Conservation (phyloP, 140 eudicot species). For the Erigeron philadelphicus region DNA sequence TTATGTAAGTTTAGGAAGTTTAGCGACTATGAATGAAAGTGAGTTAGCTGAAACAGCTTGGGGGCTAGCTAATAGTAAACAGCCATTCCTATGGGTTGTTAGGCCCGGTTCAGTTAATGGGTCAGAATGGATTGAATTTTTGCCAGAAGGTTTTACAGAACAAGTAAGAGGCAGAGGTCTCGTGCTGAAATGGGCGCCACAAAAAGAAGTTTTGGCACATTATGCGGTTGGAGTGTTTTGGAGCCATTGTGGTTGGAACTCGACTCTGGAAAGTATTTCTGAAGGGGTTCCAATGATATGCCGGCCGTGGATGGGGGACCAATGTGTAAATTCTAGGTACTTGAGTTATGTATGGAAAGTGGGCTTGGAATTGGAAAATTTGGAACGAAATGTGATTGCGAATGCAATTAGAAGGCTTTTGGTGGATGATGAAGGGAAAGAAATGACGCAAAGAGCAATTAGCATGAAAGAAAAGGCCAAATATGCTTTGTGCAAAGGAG, state of each 20-base stretch:
- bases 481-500: slow-evolving; percentile 29
- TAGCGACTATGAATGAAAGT: slow-evolving; percentile 31
- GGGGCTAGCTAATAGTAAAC: slow-evolving; percentile 45
- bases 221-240: slow-evolving; percentile 49
- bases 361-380: slow-evolving; percentile 39
- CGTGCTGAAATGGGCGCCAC: slow-evolving; percentile 58
- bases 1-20: slow-evolving; percentile 50
- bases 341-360: slow-evolving; percentile 39
- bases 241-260: slow-evolving; percentile 68
- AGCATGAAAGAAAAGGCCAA: slow-evolving; percentile 34
- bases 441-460: slow-evolving; percentile 36
- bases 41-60: slow-evolving; percentile 42
- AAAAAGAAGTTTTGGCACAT: slow-evolving; percentile 50
- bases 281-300: slow-evolving; percentile 67
- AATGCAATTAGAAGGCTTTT: slow-evolving; percentile 32
- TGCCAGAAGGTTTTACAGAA: slow-evolving; percentile 29
- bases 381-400: slow-evolving; percentile 25
- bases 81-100: slow-evolving; percentile 49
- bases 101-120: slow-evolving; percentile 40
- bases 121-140: slow-evolving; percentile 34
- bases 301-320: slow-evolving; percentile 45
- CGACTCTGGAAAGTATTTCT: slow-evolving; percentile 48
- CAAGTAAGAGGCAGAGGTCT: slow-evolving; percentile 34
- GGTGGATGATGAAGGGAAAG: slow-evolving; percentile 48
- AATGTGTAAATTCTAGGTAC: slow-evolving; percentile 43